Base-by-base conservation (phyloP, 2,329 filamentous ascomycete species). In the Aspergillus thermomutatus region DNA sequence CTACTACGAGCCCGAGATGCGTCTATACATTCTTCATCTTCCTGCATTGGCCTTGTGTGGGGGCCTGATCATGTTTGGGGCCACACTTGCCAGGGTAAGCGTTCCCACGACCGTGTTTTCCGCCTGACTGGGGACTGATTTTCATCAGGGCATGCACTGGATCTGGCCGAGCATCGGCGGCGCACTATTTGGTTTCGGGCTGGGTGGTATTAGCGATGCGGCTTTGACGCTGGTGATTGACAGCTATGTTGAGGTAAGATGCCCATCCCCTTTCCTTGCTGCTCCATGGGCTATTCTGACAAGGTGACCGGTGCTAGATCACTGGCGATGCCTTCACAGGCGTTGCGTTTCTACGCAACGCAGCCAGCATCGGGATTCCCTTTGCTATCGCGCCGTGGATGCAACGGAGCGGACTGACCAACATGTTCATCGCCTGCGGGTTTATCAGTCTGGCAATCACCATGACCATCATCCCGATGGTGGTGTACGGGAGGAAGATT, bases 1-100 rank as follows among this genome's bases (percentile, higher is more conserved):
- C 41, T 75, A 78, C 58, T 79, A 79, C 51, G 79, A 81, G 64
- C 76, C 79, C 1, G 79, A 81, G 63, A 81, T 80, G 72, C 72
- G 79, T 2, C 68, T 81, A 5, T 77, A 70, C 43, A 70, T 68
- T 23, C 58, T 53, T 28, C 66, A 66, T 45, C 34, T 69, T 2
- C 73, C 75, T 28, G 71, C 76, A 52, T 47, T 79, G 5, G 54
- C 75, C 2, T 71, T 77, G 19, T 76, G 77, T 0, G 72, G 73
- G 2, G 78, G 77, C 0, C 62, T 79, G 50, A 68, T 80, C 17
- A 66, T 80, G 67, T 78, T 77, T 60, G 76, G 76, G 1, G 63
- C 61, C 0, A 77, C 75, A 0, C 63, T 72, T 3, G 67, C 68
- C 11, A 60, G 66, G 21, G 75, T 76, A 62, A 60, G 72, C 40